phyloP scores from a whole-genome alignment of 768 basidiomycete genomes.

The Russula vinacea region DNA sequence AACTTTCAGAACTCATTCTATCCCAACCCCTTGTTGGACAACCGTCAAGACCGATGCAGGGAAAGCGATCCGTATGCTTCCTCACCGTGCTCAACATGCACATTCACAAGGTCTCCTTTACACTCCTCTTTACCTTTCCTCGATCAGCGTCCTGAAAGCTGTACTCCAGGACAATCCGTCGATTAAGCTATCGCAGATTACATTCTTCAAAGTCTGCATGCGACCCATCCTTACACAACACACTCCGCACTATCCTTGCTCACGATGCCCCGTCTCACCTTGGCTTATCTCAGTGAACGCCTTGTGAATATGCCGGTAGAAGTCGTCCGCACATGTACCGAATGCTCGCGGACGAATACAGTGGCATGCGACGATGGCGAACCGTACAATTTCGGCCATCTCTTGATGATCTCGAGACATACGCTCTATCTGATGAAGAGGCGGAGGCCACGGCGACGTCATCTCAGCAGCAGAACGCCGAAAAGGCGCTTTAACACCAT shows the following conservation, averaged over 20 bases:
- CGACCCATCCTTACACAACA: slow-evolving; percentile 49
- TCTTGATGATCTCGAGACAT: slow-evolving; percentile 72
- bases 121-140: not conserved
- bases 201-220: slow-evolving; percentile 56
- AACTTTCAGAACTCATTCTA: slow-evolving; percentile 77
- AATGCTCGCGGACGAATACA: slow-evolving; percentile 85
- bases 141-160: not conserved
- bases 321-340: slow-evolving; percentile 89
- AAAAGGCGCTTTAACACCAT: slow-evolving; percentile 35
- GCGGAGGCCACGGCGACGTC: slow-evolving; percentile 38
- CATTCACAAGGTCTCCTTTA: slow-evolving; percentile 50
- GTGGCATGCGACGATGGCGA: slow-evolving; percentile 64
- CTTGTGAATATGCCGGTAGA: slow-evolving; percentile 96
- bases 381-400: slow-evolving; percentile 70
- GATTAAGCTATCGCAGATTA: slow-evolving; percentile 68
- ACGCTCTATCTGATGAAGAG: slow-evolving; percentile 68
- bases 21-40: slow-evolving; percentile 75
- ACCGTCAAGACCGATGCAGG: slow-evolving; percentile 87
- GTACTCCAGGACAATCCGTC: slow-evolving; percentile 63
- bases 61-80: slow-evolving; percentile 90
- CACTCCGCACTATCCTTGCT: slow-evolving; percentile 52
- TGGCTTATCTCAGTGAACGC: slow-evolving; percentile 80
- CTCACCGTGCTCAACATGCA: slow-evolving; percentile 81
- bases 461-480: slow-evolving; percentile 42
- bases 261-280: slow-evolving; percentile 50